phyloP scores from a whole-genome alignment of 2,329 filamentous ascomycete species.

The Leptographium lundbergii region DNA sequence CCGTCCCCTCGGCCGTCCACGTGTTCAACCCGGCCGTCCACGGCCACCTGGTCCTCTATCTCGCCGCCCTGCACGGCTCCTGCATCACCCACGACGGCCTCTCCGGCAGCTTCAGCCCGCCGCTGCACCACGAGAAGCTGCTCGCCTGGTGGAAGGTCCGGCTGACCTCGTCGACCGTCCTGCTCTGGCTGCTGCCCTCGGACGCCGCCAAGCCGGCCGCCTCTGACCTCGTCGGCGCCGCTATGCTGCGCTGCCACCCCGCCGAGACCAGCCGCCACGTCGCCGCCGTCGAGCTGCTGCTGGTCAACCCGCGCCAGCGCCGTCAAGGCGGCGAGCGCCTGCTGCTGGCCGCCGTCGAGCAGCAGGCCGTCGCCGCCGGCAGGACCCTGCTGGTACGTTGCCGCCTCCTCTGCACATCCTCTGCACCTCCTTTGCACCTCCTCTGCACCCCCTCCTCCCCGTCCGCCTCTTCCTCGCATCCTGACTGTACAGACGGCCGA shows the following conservation, averaged over 20 bases:
- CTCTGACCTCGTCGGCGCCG: conserved; percentile 39
- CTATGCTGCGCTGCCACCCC: conserved; percentile 37
- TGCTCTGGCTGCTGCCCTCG: conserved; percentile 30
- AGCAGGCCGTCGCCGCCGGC: conserved; percentile 34
- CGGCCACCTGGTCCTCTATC: conserved; percentile 38
- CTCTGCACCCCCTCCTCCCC: background rate
- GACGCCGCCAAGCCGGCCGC: conserved; percentile 16
- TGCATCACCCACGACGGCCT: conserved; percentile 46
- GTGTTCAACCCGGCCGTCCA: conserved; percentile 33
- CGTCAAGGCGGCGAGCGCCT: conserved; percentile 36
- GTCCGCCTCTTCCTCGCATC: background rate
- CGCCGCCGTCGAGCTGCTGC: conserved; percentile 42
- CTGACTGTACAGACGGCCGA: conserved; percentile 12
- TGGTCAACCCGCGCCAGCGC: conserved; percentile 40
- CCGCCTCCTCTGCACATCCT: background rate
- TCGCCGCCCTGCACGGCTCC: conserved; percentile 44
- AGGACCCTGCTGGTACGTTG: conserved; percentile 40
- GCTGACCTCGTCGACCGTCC: conserved; percentile 37
- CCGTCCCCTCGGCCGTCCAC: background rate
- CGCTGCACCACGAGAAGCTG: conserved; percentile 42
- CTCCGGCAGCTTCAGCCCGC: conserved; percentile 46
- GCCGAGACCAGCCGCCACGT: conserved; percentile 45
- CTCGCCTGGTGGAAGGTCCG: conserved; percentile 43
- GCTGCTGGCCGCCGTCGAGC: conserved; percentile 42
- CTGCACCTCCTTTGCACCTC: background rate